Evolutionary conservation across 2,329 filamentous ascomycete genomes (phyloP).

Genomic region (Fusarium stilboides): DNA sequence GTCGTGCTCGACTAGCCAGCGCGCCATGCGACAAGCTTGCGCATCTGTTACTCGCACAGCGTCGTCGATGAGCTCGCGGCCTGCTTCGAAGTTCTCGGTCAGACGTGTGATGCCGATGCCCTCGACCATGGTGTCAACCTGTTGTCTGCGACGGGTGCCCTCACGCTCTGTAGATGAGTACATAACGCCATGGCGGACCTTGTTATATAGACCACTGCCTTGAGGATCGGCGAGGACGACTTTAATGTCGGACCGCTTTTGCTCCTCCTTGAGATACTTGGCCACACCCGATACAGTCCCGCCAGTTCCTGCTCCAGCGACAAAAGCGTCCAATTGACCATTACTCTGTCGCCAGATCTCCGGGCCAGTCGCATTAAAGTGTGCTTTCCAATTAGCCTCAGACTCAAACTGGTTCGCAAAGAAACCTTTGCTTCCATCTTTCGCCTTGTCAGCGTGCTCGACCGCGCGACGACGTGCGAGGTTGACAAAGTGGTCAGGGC

Average conservation of each 20-base stretch:
- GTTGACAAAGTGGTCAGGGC: constrained; percentile 94
- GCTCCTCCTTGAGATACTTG: constrained; percentile 81
- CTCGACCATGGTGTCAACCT: constrained; percentile 97
- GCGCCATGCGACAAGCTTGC: constrained; percentile 93
- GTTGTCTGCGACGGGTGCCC: constrained; percentile 88
- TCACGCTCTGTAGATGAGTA: constrained; percentile 91
- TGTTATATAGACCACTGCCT: constrained; percentile 93
- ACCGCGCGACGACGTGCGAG: constrained; percentile 82
- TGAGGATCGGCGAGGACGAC: constrained; percentile 94
- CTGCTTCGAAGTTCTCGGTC: constrained; percentile 93
- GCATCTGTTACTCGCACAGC: constrained; percentile 89
- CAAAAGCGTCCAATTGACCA: constrained; percentile 85
- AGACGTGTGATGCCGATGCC: constrained; percentile 95
- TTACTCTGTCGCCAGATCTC: constrained; percentile 88
- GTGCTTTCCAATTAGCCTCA: constrained; percentile 87
- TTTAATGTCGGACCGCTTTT: constrained; percentile 70
- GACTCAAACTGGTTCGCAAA: constrained; percentile 99
- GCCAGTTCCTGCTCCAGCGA: constrained; percentile 93
- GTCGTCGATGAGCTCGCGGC: constrained; percentile 88
- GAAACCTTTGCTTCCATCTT: constrained; percentile 80
- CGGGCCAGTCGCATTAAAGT: constrained; percentile 86
- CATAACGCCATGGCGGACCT: constrained; percentile 94
- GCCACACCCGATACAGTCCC: constrained; percentile 93
- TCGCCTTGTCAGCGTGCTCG: constrained; percentile 75
- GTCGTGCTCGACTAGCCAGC: constrained; percentile 95